A percentile compares a stretch with the other conserved stretches of the same genome.
phyloP scores from a whole-genome alignment of 306 rosid genomes.

The Vigna trinervia region DNA sequence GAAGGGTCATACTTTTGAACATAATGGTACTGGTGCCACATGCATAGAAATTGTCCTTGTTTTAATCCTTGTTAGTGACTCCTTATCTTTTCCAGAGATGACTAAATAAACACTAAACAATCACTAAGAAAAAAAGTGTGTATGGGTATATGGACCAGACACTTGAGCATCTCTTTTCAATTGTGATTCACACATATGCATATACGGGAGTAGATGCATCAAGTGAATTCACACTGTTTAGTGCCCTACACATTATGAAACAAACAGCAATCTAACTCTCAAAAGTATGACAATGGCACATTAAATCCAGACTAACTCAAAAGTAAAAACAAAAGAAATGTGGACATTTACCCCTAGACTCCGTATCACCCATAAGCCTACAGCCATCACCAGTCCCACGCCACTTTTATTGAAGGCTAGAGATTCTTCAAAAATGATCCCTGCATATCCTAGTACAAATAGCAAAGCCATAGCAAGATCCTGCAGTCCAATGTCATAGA shows the following conservation, averaged over 20 bases:
- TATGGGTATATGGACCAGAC: not conserved
- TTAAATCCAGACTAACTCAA: conserved; percentile 12
- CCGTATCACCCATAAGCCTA: conserved; percentile 87
- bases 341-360: conserved; percentile 82
- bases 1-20: conserved; percentile 14
- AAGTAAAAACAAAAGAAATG: conserved; percentile 22
- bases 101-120: conserved; percentile 13
- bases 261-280: conserved; percentile 30
- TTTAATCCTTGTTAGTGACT: conserved; percentile 5
- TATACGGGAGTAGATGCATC: conserved; percentile 6
- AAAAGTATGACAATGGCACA: conserved; percentile 22
- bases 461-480: conserved; percentile 93
- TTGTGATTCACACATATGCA: conserved; percentile 2
- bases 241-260: conserved; percentile 17
- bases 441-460: conserved; percentile 90
- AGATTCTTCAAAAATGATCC: conserved; percentile 95
- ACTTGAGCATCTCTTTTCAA: conserved; percentile 12
- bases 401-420: conserved; percentile 97
- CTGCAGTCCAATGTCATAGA: conserved; percentile 49
- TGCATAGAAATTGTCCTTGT: conserved; percentile 16
- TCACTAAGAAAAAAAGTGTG: not conserved
- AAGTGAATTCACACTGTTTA: conserved; percentile 16
- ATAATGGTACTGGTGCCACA: not conserved
- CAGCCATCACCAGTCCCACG: conserved; percentile 97
- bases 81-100: conserved; percentile 23